Evolutionary conservation across 1,284 basidiomycete genomes (phyloP).

Genomic region (Ganoderma sp.): DNA sequence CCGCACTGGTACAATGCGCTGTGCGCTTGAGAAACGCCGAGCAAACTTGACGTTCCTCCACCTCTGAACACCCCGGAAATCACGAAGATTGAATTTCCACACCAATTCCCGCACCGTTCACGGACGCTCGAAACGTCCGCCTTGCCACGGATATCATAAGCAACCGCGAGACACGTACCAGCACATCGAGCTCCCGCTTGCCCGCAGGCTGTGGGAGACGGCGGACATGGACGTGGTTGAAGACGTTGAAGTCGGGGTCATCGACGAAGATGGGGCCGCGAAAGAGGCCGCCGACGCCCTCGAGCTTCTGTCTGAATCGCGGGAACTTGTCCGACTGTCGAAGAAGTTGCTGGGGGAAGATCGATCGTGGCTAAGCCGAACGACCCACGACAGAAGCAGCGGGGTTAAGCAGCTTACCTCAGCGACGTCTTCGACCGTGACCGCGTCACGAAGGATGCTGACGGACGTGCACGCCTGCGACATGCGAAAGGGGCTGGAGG

Average conservation of each 20-base stretch:
- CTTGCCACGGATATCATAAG: too few relatives aligned
- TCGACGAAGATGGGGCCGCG: conserved; percentile 39
- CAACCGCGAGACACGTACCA: conserved; percentile 34
- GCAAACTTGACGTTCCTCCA: too few relatives aligned
- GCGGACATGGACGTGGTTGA: conserved; percentile 33
- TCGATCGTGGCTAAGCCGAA: conserved; percentile 2
- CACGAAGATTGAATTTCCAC: too few relatives aligned
- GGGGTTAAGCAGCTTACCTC: conserved; percentile 21
- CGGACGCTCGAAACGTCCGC: too few relatives aligned
- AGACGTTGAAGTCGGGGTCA: conserved; percentile 38
- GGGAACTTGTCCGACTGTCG: conserved; percentile 36
- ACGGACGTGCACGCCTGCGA: conserved; percentile 36
- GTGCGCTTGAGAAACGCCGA: too few relatives aligned
- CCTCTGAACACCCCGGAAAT: too few relatives aligned
- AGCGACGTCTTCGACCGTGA: conserved; percentile 31
- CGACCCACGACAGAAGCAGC: neutral
- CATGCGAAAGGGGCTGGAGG: too few relatives aligned
- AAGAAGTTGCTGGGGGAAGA: conserved; percentile 18
- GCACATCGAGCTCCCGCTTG: conserved; percentile 36
- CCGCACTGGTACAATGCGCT: too few relatives aligned
- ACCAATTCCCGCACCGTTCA: too few relatives aligned
- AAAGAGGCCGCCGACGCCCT: conserved; percentile 34
- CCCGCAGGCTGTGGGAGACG: conserved; percentile 38
- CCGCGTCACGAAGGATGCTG: conserved; percentile 32
- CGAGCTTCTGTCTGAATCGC: conserved; percentile 36